A percentile compares a stretch with the other conserved stretches of the same genome.
Evolutionary conservation across 2,329 filamentous ascomycete species (phyloP).

Genomic region (Alternaria arborescens): DNA sequence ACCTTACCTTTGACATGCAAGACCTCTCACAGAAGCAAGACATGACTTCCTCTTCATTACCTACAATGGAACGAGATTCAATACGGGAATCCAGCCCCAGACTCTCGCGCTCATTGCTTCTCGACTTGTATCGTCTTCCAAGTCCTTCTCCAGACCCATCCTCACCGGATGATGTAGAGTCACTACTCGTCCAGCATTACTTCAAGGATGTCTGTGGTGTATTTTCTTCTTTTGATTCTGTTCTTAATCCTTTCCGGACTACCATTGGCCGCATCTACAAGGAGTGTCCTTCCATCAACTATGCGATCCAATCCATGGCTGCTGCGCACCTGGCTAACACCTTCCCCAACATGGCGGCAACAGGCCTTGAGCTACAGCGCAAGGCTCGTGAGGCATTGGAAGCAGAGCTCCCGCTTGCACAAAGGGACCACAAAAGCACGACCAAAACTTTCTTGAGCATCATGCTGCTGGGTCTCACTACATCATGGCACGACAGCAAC

Average conservation of each 20-base stretch:
- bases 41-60: conserved; percentile 20
- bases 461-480: conserved; percentile 67
- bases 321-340: conserved; percentile 68
- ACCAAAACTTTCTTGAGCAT: conserved; percentile 66
- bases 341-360: conserved; percentile 62
- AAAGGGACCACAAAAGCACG: conserved; percentile 45
- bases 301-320: conserved; percentile 71
- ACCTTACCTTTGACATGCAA: conserved; percentile 31
- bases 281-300: conserved; percentile 66
- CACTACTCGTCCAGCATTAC: conserved; percentile 68
- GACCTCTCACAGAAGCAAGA: conserved; percentile 31
- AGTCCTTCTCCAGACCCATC: conserved; percentile 44
- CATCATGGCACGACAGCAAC: conserved; percentile 66
- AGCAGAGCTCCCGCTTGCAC: conserved; percentile 58
- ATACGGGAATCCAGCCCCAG: conserved; percentile 39
- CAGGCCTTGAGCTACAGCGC: conserved; percentile 61
- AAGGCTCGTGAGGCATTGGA: conserved; percentile 63
- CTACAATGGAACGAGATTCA: conserved; percentile 25
- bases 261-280: conserved; percentile 67
- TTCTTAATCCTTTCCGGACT: conserved; percentile 68
- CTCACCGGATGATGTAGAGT: conserved; percentile 59
- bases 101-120: conserved; percentile 50
- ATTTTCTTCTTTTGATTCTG: conserved; percentile 71
- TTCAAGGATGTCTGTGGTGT: conserved; percentile 69
- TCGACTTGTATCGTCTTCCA: conserved; percentile 49